These are phyloP conservation scores for Pisolithus orientalis DNA, from an alignment of 768 basidiomycete species.

Conservation along the genomic window DNA sequence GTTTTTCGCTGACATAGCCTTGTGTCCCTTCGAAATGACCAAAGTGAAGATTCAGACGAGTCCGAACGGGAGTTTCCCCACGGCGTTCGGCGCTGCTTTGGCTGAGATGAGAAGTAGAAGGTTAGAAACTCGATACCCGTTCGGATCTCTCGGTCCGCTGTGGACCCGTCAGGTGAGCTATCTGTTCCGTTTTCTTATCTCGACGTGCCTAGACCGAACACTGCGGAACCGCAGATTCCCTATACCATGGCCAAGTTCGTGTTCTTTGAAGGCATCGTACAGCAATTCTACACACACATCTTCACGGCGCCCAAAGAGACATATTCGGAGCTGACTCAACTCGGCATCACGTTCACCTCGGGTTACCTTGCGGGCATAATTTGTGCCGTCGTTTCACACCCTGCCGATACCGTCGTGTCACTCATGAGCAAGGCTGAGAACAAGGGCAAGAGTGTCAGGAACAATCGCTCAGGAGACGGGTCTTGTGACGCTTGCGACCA, in stretches of 20 bases:
- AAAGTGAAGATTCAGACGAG: slow-evolving; percentile 89
- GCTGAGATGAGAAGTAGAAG: slow-evolving; percentile 59
- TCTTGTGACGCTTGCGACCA: slow-evolving; percentile 57
- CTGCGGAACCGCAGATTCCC: slow-evolving; percentile 57
- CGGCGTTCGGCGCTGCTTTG: slow-evolving; percentile 64
- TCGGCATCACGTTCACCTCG: slow-evolving; percentile 83
- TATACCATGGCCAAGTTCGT: slow-evolving; percentile 99
- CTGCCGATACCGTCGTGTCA: slow-evolving; percentile 90
- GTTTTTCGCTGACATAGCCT: slow-evolving; percentile 92
- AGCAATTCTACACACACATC: slow-evolving; percentile 83
- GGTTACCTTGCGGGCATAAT: slow-evolving; percentile 95
- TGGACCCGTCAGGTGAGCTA: slow-evolving; percentile 77
- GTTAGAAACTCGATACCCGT: slow-evolving; percentile 74
- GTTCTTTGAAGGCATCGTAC: slow-evolving; percentile 88
- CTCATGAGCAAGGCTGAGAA: slow-evolving; percentile 86
- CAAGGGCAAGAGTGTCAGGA: slow-evolving; percentile 74
- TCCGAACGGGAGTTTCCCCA: slow-evolving; percentile 69
- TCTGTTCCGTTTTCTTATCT: neutral
- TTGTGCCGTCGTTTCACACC: slow-evolving; percentile 94
- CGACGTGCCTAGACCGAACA: neutral
- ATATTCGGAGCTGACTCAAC: slow-evolving; percentile 78
- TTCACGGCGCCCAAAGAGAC: slow-evolving; percentile 73
- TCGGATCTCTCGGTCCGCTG: slow-evolving; percentile 78
- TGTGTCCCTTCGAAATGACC: slow-evolving; percentile 92
- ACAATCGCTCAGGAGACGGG: slow-evolving; percentile 69